These are phyloP conservation scores for Suillus subluteus DNA, from an alignment of 768 basidiomycete species.

Conservation along the genomic window DNA sequence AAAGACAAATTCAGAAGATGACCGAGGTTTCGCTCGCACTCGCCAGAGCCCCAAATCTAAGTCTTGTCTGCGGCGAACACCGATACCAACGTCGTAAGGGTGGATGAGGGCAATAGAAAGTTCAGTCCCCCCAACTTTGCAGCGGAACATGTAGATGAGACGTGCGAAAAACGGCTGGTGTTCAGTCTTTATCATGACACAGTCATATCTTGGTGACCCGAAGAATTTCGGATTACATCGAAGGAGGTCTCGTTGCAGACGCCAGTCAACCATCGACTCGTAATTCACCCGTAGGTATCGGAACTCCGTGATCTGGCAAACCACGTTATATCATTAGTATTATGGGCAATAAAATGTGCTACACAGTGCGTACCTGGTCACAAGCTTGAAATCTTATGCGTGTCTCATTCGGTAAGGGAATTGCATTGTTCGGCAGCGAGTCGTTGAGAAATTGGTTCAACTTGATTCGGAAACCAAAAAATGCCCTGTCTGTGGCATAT, in stretches of 20 bases:
- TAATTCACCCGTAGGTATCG: too few relatives aligned
- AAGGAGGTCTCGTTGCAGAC: too few relatives aligned
- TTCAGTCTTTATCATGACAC: neutral
- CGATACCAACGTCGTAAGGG: neutral
- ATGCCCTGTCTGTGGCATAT: neutral
- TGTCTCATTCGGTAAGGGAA: neutral
- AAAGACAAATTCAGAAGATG: neutral
- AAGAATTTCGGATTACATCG: too few relatives aligned
- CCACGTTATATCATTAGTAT: too few relatives aligned
- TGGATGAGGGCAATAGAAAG: neutral
- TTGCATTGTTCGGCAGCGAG: neutral
- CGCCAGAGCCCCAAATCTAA: neutral
- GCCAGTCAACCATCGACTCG: too few relatives aligned
- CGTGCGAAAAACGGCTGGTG: neutral
- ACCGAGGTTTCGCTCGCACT: neutral
- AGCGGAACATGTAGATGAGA: neutral
- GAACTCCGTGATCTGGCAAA: too few relatives aligned
- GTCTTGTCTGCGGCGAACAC: neutral
- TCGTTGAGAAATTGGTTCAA: neutral
- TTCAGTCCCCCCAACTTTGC: constrained; percentile 1
- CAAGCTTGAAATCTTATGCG: neutral
- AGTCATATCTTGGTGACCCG: neutral
- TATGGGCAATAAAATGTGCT: too few relatives aligned
- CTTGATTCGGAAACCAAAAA: neutral
- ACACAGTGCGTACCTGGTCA: too few relatives aligned